Evolutionary conservation across 106 monocot genomes (phyloP), one percentile per base, ranked within the genome.

Genomic region (Dendrobium nobile): DNA sequence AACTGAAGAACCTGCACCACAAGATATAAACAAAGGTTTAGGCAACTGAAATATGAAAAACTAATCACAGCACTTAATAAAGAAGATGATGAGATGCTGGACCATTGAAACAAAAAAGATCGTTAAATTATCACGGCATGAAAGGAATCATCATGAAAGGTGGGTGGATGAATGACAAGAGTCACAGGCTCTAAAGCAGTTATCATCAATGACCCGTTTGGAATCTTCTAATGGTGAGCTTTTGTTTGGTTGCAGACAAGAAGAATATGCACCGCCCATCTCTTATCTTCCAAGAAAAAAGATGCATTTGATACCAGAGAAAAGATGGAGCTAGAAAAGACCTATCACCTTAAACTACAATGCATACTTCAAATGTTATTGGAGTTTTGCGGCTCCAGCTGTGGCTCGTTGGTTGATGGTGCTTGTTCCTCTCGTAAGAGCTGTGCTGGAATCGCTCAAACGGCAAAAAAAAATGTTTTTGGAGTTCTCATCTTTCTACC

Each of bases 181-280:
- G 9, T 10, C 68, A 28, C 2, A 24, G 31, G 9, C 27, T 7
- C 3, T 70, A 37, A 37, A 37, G 37, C 70, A 70, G 37, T 37
- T 37, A 28, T 33, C 70, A 33, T 37, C 37, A 37, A 33, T 37
- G 70, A 70, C 70, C 70, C 70, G 70, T 70, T 70, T 70, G 70
- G 70, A 70, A 70, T 70, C 70, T 70, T 37, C 33, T 37, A 37
- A 15, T 70, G 33, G 37, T 4, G 37, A 15, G 15, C 37, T 70
- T 65, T 70, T 33, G 70, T 28, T 70, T 33, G 31, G 70, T 70
- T 70, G 70, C 70, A 15, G 70, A 37, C 70, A 70, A 70, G 31
- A 70, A 70, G 70, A 70, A 70, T 70, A 70, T 40, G 28, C 2
- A 33, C 37, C 70, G 3, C 37, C 13, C 70, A 70, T 70, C 37